Evolutionary conservation across 441 rosid species (phyloP).

Genomic region (Euphorbia schlechtendalii): DNA sequence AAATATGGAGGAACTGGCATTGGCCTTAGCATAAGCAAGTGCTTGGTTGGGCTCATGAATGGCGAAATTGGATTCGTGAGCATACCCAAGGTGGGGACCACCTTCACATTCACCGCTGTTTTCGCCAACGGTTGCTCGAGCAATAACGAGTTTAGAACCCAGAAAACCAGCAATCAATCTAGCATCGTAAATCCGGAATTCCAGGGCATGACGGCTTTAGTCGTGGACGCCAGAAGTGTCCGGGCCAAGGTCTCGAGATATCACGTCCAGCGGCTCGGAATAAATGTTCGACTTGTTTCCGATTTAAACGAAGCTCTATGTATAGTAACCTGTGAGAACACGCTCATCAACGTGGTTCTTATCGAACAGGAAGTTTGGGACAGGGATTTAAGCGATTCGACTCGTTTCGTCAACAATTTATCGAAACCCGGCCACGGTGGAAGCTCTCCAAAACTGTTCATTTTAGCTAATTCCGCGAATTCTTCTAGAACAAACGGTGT

Average conservation of each 20-base stretch:
- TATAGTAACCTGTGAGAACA: constrained; percentile 26
- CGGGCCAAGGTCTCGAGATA: constrained; percentile 71
- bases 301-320: constrained; percentile 43
- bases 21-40: constrained; percentile 94
- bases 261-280: constrained; percentile 74
- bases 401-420: constrained; percentile 33
- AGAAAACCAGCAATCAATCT: constrained; percentile 38
- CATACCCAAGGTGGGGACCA: constrained; percentile 63
- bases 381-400: constrained; percentile 33
- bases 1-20: constrained; percentile 93
- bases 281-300: constrained; percentile 52
- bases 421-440: constrained; percentile 26
- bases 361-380: constrained; percentile 86
- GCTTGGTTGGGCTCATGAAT: constrained; percentile 74
- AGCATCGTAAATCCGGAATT: constrained; percentile 38
- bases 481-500: constrained; percentile 26
- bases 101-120: constrained; percentile 83
- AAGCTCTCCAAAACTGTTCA: constrained; percentile 44
- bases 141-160: constrained; percentile 36
- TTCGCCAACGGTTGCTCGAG: constrained; percentile 42
- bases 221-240: constrained; percentile 62
- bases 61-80: constrained; percentile 89
- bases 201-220: constrained; percentile 57
- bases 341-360: constrained; percentile 45
- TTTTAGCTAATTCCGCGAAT: constrained; percentile 53